Evolutionary conservation across 495 filamentous ascomycete species (phyloP).

Genomic region (Penicillium egyptiacum): DNA sequence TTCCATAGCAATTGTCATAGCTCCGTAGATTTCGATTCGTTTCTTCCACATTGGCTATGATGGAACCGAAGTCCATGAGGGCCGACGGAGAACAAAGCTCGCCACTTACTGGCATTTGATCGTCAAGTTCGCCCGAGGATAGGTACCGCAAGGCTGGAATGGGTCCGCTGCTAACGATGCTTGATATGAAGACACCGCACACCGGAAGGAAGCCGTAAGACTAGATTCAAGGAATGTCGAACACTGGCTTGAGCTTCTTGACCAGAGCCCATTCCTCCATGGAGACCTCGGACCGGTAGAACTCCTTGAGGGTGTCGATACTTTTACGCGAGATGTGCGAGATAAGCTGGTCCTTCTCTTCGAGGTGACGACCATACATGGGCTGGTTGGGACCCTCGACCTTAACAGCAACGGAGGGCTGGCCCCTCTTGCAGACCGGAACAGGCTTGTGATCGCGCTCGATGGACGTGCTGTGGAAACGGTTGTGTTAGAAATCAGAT

Average conservation of each 20-base stretch:
- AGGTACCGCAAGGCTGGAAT: conserved; percentile 9
- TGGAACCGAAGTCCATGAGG: conserved; percentile 4
- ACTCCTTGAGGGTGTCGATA: conserved; percentile 96
- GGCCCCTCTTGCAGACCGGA: conserved; percentile 86
- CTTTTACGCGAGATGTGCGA: conserved; percentile 79
- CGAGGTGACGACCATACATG: conserved; percentile 89
- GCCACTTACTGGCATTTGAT: conserved; percentile 7
- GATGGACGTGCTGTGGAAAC: conserved; percentile 70
- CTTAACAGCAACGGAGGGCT: conserved; percentile 96
- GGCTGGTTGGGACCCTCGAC: conserved; percentile 96
- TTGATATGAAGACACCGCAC: neutral
- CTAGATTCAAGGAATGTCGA: conserved; percentile 72
- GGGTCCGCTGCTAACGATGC: neutral
- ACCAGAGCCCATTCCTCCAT: conserved; percentile 93
- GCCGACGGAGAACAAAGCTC: conserved; percentile 13
- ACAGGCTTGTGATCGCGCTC: conserved; percentile 98
- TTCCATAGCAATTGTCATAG: conserved; percentile 23
- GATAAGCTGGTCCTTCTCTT: conserved; percentile 90
- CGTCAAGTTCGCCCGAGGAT: conserved; percentile 3
- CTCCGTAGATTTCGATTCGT: conserved; percentile 11
- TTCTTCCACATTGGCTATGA: conserved; percentile 7
- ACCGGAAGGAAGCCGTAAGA: neutral
- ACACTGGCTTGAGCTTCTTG: conserved; percentile 90
- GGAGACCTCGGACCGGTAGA: conserved; percentile 84
- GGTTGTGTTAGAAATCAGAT: neutral